Conservation (phyloP, 768 basidiomycete species). For the Termitomyces eurrhizus region DNA sequence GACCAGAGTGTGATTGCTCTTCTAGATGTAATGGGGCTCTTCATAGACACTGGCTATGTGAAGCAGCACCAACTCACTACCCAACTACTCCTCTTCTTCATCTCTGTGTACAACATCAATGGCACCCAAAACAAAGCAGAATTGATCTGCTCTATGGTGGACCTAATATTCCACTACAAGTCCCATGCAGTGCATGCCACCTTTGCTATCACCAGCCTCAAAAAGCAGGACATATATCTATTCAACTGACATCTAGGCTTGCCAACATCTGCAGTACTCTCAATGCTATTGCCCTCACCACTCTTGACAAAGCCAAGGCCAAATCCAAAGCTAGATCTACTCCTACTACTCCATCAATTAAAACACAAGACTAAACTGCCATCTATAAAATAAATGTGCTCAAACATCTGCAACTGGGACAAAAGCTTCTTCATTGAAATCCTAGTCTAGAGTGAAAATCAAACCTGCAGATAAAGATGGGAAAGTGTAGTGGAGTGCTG, state of each 20-base stretch:
- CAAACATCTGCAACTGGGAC: conserved; percentile 17
- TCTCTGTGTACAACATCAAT: too few relatives aligned
- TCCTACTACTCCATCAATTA: conserved; percentile 8
- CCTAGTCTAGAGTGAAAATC: conserved; percentile 16
- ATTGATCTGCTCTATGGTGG: too few relatives aligned
- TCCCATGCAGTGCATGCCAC: too few relatives aligned
- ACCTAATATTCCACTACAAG: too few relatives aligned
- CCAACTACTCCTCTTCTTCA: too few relatives aligned
- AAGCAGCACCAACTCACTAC: too few relatives aligned
- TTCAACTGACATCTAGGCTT: conserved; percentile 33
- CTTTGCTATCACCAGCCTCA: too few relatives aligned
- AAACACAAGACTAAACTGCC: conserved; percentile 27
- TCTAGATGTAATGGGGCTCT: too few relatives aligned
- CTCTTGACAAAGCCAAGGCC: conserved; percentile 39
- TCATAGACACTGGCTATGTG: too few relatives aligned
- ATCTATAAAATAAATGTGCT: conserved; percentile 30
- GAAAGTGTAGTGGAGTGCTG: conserved; percentile 45
- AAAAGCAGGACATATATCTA: not conserved
- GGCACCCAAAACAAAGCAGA: too few relatives aligned
- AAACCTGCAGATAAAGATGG: conserved; percentile 51
- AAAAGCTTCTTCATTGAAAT: conserved; percentile 13
- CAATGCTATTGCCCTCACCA: conserved; percentile 40
- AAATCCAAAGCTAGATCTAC: conserved; percentile 30
- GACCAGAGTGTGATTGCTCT: too few relatives aligned
- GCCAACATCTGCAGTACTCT: conserved; percentile 53